These are phyloP conservation scores for Starmerella scarabaei DNA, from an alignment of 805 yeast species.

Conservation along the genomic window DNA sequence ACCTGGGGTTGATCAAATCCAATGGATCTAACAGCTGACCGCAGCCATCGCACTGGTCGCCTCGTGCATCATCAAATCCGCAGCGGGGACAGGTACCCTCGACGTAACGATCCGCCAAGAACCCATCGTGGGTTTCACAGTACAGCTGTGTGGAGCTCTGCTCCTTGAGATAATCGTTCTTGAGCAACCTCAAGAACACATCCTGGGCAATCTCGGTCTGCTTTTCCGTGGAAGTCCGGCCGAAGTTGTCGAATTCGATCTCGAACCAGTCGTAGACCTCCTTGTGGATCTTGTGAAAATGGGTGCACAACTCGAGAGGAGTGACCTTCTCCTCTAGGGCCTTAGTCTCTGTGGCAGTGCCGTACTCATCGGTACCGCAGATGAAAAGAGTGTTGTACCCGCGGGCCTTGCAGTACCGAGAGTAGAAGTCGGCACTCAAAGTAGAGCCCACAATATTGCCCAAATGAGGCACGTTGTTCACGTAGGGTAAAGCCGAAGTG, in stretches of 20 bases:
- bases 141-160: slow-evolving; percentile 78
- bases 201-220: slow-evolving; percentile 96
- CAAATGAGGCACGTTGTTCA: slow-evolving; percentile 94
- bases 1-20: slow-evolving; percentile 86
- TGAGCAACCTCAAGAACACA: slow-evolving; percentile 60
- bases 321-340: slow-evolving; percentile 87
- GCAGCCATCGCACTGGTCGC: slow-evolving; percentile 98
- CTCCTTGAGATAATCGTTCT: slow-evolving; percentile 75
- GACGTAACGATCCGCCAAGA: slow-evolving; percentile 89
- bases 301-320: slow-evolving; percentile 81
- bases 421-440: slow-evolving; percentile 81
- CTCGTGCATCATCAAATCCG: slow-evolving; percentile 91
- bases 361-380: slow-evolving; percentile 98
- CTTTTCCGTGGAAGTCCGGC: slow-evolving; percentile 83
- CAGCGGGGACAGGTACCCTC: slow-evolving; percentile 97
- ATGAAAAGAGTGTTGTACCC: slow-evolving; percentile 73
- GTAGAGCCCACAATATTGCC: slow-evolving; percentile 96
- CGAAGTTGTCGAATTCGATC: slow-evolving; percentile 86
- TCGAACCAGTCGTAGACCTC: slow-evolving; percentile 95
- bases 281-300: slow-evolving; percentile 73
- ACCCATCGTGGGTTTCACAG: slow-evolving; percentile 83
- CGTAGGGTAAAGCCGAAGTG: slow-evolving; percentile 95
- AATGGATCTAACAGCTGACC: slow-evolving; percentile 82
- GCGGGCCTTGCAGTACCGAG: slow-evolving; percentile 81
- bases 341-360: slow-evolving; percentile 98